phyloP scores from a whole-genome alignment of 148 eudicot genomes.

The Beta vulgaris region DNA sequence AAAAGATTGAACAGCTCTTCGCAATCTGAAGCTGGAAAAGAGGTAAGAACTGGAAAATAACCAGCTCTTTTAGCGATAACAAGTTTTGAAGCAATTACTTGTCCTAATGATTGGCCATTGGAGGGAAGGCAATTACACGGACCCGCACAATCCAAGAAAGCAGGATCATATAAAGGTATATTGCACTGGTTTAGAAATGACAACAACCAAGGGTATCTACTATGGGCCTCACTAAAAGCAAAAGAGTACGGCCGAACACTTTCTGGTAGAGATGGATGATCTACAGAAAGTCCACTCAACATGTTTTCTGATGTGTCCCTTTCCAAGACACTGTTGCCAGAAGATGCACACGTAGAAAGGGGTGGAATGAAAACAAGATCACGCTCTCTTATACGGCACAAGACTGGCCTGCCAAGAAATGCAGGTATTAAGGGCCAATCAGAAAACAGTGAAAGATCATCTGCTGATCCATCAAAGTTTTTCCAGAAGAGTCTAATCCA shows the following conservation, averaged over 20 bases:
- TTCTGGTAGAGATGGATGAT: slow-evolving; percentile 42
- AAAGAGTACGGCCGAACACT: slow-evolving; percentile 41
- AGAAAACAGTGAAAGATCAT: slow-evolving; percentile 75
- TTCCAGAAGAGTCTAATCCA: slow-evolving; percentile 96
- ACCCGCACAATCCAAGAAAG: slow-evolving; percentile 80
- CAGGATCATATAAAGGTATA: slow-evolving; percentile 75
- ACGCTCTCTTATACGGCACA: slow-evolving; percentile 90
- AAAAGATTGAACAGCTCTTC: slow-evolving; percentile 78
- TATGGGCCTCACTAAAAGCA: slow-evolving; percentile 48
- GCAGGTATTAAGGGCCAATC: slow-evolving; percentile 99
- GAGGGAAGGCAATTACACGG: slow-evolving; percentile 65
- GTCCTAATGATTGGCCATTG: slow-evolving; percentile 67
- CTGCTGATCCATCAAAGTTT: slow-evolving; percentile 62
- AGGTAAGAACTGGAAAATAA: slow-evolving; percentile 67
- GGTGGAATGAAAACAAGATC: slow-evolving; percentile 84
- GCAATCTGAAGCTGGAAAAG: slow-evolving; percentile 59
- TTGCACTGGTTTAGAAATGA: slow-evolving; percentile 85
- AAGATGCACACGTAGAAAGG: slow-evolving; percentile 29
- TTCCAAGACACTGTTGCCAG: slow-evolving; percentile 29
- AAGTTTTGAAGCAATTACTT: slow-evolving; percentile 76
- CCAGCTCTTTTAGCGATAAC: slow-evolving; percentile 85
- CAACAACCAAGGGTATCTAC: slow-evolving; percentile 78
- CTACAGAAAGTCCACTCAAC: slow-evolving; percentile 31
- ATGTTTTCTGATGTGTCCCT: slow-evolving; percentile 30
- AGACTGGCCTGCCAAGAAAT: slow-evolving; percentile 87